Evolutionary conservation across 495 filamentous ascomycete genomes (phyloP).

Genomic region (Aspergillus incahuasiensis): DNA sequence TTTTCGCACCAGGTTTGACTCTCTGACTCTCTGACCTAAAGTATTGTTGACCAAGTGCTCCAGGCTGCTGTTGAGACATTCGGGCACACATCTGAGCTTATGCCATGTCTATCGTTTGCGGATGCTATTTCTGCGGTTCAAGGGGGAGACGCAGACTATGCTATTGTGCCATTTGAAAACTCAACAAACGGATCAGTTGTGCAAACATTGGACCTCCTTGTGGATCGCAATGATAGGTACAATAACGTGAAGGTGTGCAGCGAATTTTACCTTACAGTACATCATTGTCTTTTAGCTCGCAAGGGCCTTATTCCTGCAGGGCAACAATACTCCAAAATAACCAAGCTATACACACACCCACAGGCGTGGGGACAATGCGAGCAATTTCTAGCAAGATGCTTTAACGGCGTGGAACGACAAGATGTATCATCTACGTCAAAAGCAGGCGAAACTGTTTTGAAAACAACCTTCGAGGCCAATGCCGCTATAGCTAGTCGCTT

Average conservation of each 20-base stretch:
- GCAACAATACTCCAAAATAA: conserved; percentile 32
- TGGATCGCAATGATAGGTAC: conserved; percentile 59
- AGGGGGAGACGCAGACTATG: conserved; percentile 53
- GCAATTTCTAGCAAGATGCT: conserved; percentile 59
- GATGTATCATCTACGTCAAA: conserved; percentile 84
- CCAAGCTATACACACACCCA: conserved; percentile 77
- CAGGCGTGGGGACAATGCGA: conserved; percentile 93
- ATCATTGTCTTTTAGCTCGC: conserved; percentile 73
- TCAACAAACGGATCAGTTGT: conserved; percentile 89
- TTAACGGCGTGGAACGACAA: conserved; percentile 67
- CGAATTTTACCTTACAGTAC: conserved; percentile 79
- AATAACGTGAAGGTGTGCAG: conserved; percentile 66
- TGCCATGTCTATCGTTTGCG: conserved; percentile 53
- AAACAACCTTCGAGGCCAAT: conserved; percentile 50
- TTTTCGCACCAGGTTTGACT: conserved; percentile 83
- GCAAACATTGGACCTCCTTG: conserved; percentile 80
- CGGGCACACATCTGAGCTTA: conserved; percentile 45
- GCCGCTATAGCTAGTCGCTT: conserved; percentile 74
- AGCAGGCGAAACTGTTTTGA: conserved; percentile 70
- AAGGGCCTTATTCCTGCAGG: conserved; percentile 27
- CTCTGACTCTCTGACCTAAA: conserved; percentile 7
- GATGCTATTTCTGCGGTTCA: conserved; percentile 82
- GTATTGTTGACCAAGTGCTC: conserved; percentile 13
- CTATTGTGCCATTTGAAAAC: conserved; percentile 94
- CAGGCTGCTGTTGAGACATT: conserved; percentile 69